These are phyloP conservation scores for Eimeria sp. DNA, from an alignment of 169 alveolate species.

Conservation along the genomic window DNA sequence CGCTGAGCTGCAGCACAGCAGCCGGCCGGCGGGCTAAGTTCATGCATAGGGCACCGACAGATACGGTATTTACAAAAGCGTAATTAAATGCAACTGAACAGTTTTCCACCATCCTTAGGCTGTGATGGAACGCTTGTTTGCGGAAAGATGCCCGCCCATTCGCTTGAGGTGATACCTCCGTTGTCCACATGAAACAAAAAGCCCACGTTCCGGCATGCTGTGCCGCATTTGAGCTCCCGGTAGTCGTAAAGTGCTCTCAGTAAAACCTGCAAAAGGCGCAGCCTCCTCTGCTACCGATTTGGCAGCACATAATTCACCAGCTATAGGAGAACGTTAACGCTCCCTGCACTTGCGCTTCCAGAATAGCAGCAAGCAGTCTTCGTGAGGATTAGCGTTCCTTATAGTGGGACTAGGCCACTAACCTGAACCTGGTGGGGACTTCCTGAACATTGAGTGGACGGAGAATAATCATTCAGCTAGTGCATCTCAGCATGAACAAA, in stretches of 20 bases:
- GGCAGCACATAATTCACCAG: slow-evolving; percentile 12
- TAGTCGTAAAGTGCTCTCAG: background rate
- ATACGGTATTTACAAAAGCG: too few species aligned
- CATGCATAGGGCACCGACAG: background rate
- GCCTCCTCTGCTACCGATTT: background rate
- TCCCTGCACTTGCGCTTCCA: background rate
- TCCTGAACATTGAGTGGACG: background rate
- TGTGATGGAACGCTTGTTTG: background rate
- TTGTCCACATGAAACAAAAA: background rate
- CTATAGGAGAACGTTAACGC: background rate
- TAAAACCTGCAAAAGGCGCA: background rate
- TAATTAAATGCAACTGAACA: background rate
- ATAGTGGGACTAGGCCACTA: background rate
- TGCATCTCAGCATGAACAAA: background rate
- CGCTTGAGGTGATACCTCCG: background rate
- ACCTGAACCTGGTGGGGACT: background rate
- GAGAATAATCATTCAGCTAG: background rate
- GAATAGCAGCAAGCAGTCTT: background rate
- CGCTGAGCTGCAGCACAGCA: background rate
- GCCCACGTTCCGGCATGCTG: slow-evolving; percentile 3
- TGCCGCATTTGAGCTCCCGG: background rate
- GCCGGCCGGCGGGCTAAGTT: background rate
- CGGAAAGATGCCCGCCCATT: background rate
- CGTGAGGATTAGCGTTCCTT: background rate
- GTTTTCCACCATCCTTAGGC: background rate